Base-by-base conservation (phyloP, 768 basidiomycete genomes). In the Russula sp. region DNA sequence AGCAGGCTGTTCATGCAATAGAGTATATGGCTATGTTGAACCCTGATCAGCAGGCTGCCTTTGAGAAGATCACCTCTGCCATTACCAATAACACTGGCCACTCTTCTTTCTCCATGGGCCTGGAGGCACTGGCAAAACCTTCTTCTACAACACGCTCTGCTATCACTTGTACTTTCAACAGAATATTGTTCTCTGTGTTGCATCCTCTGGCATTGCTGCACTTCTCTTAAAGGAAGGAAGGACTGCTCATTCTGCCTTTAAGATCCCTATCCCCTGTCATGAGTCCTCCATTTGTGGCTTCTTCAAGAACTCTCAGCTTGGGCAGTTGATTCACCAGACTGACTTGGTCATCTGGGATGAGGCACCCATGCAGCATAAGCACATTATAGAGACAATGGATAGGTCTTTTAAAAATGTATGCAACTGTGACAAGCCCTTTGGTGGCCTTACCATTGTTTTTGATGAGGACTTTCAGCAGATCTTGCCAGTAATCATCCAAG, bases 81-180 rank as follows among this genome's bases (percentile, higher is more conserved):
- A 67, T 69, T 9, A 48, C 41, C 11, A n/a, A 32, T 2, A 47
- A 60, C 3, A 4, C 16, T 11, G 70, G 72, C 7, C 36, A 60
- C 35, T 66, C 5, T 77, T 79, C 69, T 81, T 79, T 60, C 61
- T 81, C 18, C 64, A 78, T 72, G 75, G 79, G 7, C 69, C 76
- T 36, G 79, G 75, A 14, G 79, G 79, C 0, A 72, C 73, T 32
- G 79, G 80, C 7, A 81, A 81, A 61, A 81, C 79, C 0, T 80
- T 70, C 11, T 69, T 79, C 0, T 80, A 75, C 60, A 75, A 75
- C 36, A 73, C 76, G 3, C 45, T 58, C 34, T 58, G 56, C 38
- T 14, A 41, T 5, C 18, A 32, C 25, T 9, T 58, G 8, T 16
- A n/a, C 36, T 48, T 36, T 2, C 14, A 47, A 11, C 5, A 10